phyloP scores from a whole-genome alignment of 163 green algal genomes.

The Chloromonas sp. region DNA sequence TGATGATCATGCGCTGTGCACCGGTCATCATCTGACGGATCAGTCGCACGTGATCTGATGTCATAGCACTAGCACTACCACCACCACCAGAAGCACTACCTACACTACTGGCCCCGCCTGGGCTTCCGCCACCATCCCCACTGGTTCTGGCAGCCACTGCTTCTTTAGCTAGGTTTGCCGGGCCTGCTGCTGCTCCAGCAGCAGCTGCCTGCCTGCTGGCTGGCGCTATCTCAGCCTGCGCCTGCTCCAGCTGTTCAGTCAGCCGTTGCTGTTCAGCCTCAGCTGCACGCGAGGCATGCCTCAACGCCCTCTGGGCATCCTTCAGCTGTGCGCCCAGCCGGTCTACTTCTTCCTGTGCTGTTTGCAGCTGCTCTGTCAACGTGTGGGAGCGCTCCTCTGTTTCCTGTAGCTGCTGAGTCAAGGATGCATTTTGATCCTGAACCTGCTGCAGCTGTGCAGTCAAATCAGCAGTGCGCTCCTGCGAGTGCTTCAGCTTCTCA shows the following conservation, averaged over 20 bases:
- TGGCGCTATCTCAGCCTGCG: not conserved
- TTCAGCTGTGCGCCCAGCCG: too few species aligned
- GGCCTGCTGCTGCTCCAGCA: constrained; percentile 3
- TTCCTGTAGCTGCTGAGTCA: not conserved
- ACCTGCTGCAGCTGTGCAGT: not conserved
- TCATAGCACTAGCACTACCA: not conserved
- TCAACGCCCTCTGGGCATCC: too few species aligned
- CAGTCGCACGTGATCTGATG: not conserved
- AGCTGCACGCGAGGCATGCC: too few species aligned
- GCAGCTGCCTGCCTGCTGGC: not conserved
- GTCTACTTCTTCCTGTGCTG: too few species aligned
- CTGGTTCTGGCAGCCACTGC: too few species aligned
- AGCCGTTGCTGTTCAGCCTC: too few species aligned
- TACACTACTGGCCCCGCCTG: too few species aligned
- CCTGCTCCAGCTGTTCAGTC: too few species aligned
- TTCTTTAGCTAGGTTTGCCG: not conserved
- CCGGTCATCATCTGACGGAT: not conserved
- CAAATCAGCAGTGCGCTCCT: not conserved
- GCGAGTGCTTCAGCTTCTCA: not conserved
- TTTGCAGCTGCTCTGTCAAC: too few species aligned
- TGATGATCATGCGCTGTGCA: not conserved
- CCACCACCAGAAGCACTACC: not conserved
- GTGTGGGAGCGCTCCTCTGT: constrained; percentile 1
- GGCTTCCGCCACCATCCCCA: too few species aligned
- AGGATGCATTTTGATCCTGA: constrained; percentile 5